phyloP scores from a whole-genome alignment of 108 stramenopile species.

The Chaetoceros tenuissimus region DNA sequence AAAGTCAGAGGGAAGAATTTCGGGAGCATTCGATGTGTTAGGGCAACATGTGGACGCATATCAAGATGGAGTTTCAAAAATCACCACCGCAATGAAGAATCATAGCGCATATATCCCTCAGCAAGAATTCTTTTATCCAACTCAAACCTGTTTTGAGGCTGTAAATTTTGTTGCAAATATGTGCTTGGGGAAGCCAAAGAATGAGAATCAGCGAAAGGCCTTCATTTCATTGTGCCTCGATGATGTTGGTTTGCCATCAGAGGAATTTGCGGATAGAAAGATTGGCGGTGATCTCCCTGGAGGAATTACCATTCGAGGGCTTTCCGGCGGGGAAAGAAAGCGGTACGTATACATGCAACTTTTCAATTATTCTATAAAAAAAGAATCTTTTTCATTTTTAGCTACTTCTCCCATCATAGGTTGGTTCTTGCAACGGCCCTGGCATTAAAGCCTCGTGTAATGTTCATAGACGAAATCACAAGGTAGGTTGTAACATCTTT shows the following conservation, averaged over 20 bases:
- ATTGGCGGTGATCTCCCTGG: constrained; percentile 4
- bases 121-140: no score
- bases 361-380: no score
- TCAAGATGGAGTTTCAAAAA: no score
- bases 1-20: background rate
- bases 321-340: constrained; percentile 3
- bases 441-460: constrained; percentile 1
- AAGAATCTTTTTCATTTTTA: no score
- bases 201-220: background rate
- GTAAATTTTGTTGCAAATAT: background rate
- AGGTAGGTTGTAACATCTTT: background rate
- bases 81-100: background rate
- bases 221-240: no score
- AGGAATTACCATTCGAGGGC: constrained; percentile 4
- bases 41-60: background rate
- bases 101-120: background rate
- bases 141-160: background rate
- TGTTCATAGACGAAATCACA: constrained; percentile 3
- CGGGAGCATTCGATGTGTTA: background rate
- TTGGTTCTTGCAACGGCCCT: background rate
- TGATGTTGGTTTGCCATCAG: background rate
- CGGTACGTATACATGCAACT: no score
- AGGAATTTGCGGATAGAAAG: background rate
- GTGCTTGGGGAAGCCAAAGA: background rate
- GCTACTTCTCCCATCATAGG: no score